These are phyloP conservation scores for Gnomoniopsis sp. DNA, from an alignment of 2,329 filamentous ascomycete species.

Conservation along the genomic window DNA sequence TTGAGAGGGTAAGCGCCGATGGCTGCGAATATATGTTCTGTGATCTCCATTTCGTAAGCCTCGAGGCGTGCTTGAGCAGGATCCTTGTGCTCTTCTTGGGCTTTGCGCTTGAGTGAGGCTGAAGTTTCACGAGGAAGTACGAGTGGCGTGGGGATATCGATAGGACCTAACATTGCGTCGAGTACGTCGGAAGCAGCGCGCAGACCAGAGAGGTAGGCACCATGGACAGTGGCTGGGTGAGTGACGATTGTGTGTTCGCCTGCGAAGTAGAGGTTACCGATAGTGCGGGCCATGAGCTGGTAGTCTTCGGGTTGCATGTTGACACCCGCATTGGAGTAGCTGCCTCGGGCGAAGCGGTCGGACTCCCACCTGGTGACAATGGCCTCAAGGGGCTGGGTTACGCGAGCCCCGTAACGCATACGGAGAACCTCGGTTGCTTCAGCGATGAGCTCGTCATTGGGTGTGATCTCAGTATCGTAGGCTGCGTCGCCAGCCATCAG, in stretches of 20 bases:
- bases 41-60: constrained; percentile 53
- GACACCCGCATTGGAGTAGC: constrained; percentile 90
- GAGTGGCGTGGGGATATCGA: constrained; percentile 72
- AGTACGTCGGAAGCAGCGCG: constrained; percentile 85
- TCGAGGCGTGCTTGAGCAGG: constrained; percentile 51
- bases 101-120: constrained; percentile 53
- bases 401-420: constrained; percentile 66
- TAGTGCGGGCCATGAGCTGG: constrained; percentile 78
- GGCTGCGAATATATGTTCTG: constrained; percentile 46
- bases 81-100: constrained; percentile 39
- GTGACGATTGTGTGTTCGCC: constrained; percentile 95
- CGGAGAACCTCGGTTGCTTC: constrained; percentile 79
- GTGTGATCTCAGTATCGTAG: constrained; percentile 75
- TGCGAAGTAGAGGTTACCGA: constrained; percentile 90
- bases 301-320: constrained; percentile 84
- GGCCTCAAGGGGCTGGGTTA: constrained; percentile 71
- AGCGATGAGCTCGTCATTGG: constrained; percentile 70
- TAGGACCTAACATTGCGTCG: constrained; percentile 75
- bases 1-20: constrained; percentile 74
- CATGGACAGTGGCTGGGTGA: constrained; percentile 94
- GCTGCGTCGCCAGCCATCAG: constrained; percentile 96
- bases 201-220: constrained; percentile 90
- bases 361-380: constrained; percentile 91
- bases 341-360: constrained; percentile 87
- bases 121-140: constrained; percentile 61